Evolutionary conservation across 1,284 basidiomycete species (phyloP).

Genomic region (Pisolithus thermaeus): DNA sequence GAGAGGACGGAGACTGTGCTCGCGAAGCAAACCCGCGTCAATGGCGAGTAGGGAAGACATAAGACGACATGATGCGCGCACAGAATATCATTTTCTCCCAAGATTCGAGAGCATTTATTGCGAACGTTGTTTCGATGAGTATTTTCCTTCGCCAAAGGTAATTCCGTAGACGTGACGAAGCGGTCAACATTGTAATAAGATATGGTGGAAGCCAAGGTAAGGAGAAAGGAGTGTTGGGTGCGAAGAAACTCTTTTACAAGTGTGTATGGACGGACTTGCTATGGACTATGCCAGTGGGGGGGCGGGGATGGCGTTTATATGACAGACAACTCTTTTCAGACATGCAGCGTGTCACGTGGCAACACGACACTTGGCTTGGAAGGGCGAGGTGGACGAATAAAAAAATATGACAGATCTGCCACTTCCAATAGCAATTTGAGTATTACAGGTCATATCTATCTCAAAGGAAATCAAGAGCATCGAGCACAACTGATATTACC

Average conservation of each 20-base stretch:
- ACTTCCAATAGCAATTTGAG: too few species aligned
- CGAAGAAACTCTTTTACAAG: too few species aligned
- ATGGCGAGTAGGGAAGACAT: neutral
- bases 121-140: slow-evolving; percentile 49
- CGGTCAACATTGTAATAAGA: slow-evolving; percentile 7
- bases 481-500: neutral
- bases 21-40: neutral
- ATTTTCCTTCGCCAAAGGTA: slow-evolving; percentile 44
- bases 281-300: too few species aligned
- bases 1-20: slow-evolving; percentile 23
- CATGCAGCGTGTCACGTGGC: too few species aligned
- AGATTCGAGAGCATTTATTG: slow-evolving; percentile 47
- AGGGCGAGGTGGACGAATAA: too few species aligned
- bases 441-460: too few species aligned
- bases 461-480: neutral
- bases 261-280: too few species aligned
- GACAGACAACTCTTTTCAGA: too few species aligned
- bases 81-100: slow-evolving; percentile 55
- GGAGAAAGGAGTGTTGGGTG: neutral
- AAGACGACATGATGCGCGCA: slow-evolving; percentile 28
- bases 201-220: neutral
- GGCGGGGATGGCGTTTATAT: too few species aligned
- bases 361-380: too few species aligned
- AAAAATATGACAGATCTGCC: too few species aligned
- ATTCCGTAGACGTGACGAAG: slow-evolving; percentile 22